Percentiles rank a stretch among this genome's conserved stretches.
Conservation (phyloP, 2,329 filamentous ascomycete species). For the Pseudogymnoascus sp. region DNA sequence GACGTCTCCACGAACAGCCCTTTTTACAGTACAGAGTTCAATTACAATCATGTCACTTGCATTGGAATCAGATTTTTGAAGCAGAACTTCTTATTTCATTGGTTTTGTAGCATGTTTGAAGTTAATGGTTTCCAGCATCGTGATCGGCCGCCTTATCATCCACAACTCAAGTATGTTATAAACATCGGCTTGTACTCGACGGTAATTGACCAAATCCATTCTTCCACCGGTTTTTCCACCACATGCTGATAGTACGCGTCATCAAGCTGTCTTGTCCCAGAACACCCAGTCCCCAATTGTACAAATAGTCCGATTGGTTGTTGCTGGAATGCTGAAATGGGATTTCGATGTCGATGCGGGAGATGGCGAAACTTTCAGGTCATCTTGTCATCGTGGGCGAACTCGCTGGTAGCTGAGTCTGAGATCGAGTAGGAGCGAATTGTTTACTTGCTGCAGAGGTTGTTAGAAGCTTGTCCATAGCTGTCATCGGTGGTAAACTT, state of each 20-base stretch:
- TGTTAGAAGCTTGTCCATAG: conserved; percentile 16
- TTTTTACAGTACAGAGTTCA: not conserved
- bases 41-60: conserved; percentile 7
- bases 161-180: conserved; percentile 24
- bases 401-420: conserved; percentile 28
- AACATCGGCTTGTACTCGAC: conserved; percentile 29
- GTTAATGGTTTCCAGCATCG: conserved; percentile 27
- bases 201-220: conserved; percentile 28
- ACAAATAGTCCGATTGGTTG: conserved; percentile 25
- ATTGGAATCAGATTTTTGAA: conserved; percentile 15
- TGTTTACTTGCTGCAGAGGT: conserved; percentile 36
- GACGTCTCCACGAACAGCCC: not conserved
- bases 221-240: conserved; percentile 26
- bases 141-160: conserved; percentile 25
- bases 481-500: conserved; percentile 39
- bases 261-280: conserved; percentile 29
- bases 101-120: conserved; percentile 21
- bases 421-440: conserved; percentile 36
- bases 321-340: conserved; percentile 29
- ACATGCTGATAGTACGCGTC: conserved; percentile 31
- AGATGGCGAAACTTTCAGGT: conserved; percentile 27
- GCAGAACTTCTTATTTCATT: conserved; percentile 26
- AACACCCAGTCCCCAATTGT: conserved; percentile 27
- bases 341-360: conserved; percentile 30
- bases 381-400: conserved; percentile 32